Conservation (phyloP, 108 stramenopile genomes). For the Cyclostephanos tholiformis region DNA sequence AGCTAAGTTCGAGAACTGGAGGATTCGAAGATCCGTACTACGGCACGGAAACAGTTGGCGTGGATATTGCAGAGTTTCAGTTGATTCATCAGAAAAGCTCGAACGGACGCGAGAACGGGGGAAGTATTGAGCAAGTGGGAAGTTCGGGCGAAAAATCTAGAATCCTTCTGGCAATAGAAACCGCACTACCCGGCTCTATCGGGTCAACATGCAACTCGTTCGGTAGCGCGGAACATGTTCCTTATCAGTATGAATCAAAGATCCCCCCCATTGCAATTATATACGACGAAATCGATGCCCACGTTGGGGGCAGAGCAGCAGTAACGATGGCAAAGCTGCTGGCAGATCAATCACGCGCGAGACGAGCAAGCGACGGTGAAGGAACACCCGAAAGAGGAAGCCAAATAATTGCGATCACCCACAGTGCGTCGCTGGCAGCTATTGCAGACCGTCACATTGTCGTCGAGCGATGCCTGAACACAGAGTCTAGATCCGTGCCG, state of each 20-base stretch:
- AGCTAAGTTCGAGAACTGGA: conserved; percentile 35
- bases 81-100: conserved; percentile 46
- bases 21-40: conserved; percentile 47
- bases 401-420: conserved; percentile 83
- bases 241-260: neutral
- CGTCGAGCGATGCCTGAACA: conserved; percentile 47
- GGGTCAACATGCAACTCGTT: conserved; percentile 53
- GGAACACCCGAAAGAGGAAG: conserved; percentile 11
- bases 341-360: conserved; percentile 58
- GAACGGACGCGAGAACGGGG: conserved; percentile 40
- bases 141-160: conserved; percentile 82
- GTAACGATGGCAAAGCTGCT: conserved; percentile 78
- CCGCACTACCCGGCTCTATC: conserved; percentile 73
- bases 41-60: conserved; percentile 47
- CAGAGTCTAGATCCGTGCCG: conserved; percentile 7
- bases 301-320: conserved; percentile 85
- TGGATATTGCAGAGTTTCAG: conserved; percentile 60
- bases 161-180: conserved; percentile 81
- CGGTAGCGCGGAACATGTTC: conserved; percentile 9
- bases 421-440: conserved; percentile 80
- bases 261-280: conserved; percentile 69
- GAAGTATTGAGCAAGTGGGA: conserved; percentile 67
- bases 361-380: neutral
- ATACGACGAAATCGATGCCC: conserved; percentile 88
- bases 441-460: conserved; percentile 78